Evolutionary conservation across 1,139 yeast genomes (phyloP).

Genomic region (Candida frijolesensis): DNA sequence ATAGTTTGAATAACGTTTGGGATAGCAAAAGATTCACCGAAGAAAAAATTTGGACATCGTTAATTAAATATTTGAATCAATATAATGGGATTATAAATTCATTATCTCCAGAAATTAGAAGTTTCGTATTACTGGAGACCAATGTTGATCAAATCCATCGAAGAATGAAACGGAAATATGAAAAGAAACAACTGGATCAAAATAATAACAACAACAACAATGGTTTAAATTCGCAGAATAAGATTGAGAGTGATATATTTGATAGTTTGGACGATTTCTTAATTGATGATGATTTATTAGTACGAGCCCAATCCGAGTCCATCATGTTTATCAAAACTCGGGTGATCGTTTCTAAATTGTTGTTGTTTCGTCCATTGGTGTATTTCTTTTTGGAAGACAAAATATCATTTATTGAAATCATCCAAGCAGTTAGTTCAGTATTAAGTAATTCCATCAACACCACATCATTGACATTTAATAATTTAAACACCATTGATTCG

Average conservation of each 20-base stretch:
- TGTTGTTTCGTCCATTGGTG: constrained; percentile 38
- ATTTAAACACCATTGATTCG: constrained; percentile 6
- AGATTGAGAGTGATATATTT: constrained; percentile 19
- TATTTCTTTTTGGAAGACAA: constrained; percentile 38
- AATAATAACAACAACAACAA: constrained; percentile 24
- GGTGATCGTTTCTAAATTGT: constrained; percentile 34
- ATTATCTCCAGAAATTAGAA: constrained; percentile 35
- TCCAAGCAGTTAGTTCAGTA: constrained; percentile 28
- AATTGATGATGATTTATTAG: constrained; percentile 36
- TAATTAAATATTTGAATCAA: constrained; percentile 40
- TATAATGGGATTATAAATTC: constrained; percentile 45
- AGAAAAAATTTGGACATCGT: constrained; percentile 30
- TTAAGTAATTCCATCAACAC: constrained; percentile 11
- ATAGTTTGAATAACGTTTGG: constrained; percentile 23
- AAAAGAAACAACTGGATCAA: constrained; percentile 16
- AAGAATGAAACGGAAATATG: constrained; percentile 29
- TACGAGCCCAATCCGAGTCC: constrained; percentile 40
- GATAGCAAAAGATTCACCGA: constrained; percentile 28
- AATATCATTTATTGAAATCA: constrained; percentile 26
- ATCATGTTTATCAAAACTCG: constrained; percentile 45
- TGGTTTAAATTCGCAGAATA: constrained; percentile 16
- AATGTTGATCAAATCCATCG: constrained; percentile 37
- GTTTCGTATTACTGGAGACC: constrained; percentile 36
- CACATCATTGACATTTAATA: background rate
- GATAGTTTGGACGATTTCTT: constrained; percentile 36